These are phyloP conservation scores for Bipolaris gigantea DNA, from an alignment of 2,329 filamentous ascomycete species.

Conservation along the genomic window DNA sequence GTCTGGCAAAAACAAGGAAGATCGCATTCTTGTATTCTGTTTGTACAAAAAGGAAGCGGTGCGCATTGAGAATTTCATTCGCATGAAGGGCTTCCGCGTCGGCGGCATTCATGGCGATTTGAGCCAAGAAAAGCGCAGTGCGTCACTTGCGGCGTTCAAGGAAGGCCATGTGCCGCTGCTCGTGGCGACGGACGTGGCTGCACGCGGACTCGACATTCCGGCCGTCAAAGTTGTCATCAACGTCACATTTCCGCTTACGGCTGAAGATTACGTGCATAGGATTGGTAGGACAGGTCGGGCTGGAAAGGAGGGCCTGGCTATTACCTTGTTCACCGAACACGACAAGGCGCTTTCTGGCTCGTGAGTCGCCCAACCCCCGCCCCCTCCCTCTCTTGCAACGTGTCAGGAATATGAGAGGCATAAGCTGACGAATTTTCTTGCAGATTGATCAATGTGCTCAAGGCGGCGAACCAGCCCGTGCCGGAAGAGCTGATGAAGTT, in stretches of 20 bases:
- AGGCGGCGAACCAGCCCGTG: constrained; percentile 86
- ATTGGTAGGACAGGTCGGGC: constrained; percentile 94
- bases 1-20: constrained; percentile 69
- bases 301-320: constrained; percentile 82
- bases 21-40: constrained; percentile 91
- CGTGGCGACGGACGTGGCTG: constrained; percentile 95
- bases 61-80: constrained; percentile 80
- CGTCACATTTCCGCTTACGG: constrained; percentile 89
- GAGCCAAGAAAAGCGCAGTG: constrained; percentile 83
- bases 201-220: constrained; percentile 90
- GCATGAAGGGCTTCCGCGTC: constrained; percentile 76
- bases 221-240: constrained; percentile 95
- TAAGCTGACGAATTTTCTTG: constrained; percentile 14
- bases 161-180: constrained; percentile 77
- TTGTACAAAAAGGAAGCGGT: constrained; percentile 98
- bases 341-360: constrained; percentile 90
- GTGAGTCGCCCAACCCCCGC: constrained; percentile 56
- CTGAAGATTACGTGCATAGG: constrained; percentile 96
- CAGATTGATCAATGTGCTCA: constrained; percentile 90
- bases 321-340: constrained; percentile 92
- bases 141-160: constrained; percentile 90
- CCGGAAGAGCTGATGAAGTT: constrained; percentile 93
- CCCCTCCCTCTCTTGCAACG: not conserved
- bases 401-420: not conserved
- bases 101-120: constrained; percentile 93